Percentiles rank a stretch among this genome's conserved stretches.
Evolutionary conservation across 495 filamentous ascomycete genomes (phyloP).

Genomic region (Ascobolus immersus): DNA sequence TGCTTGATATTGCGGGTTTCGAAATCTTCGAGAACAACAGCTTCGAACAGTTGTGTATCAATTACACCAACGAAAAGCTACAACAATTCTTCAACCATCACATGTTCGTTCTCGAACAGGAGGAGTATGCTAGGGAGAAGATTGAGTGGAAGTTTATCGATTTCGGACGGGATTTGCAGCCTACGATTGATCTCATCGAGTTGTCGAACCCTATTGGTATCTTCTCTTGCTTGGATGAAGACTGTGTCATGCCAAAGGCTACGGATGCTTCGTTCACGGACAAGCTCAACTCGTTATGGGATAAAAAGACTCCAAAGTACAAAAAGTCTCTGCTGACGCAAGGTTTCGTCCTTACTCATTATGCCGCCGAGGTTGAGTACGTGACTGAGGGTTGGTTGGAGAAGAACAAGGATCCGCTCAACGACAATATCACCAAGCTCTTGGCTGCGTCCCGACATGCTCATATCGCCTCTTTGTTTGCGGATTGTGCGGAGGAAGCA

Average conservation of each 20-base stretch:
- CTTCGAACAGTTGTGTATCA: conserved; percentile 98
- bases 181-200: conserved; percentile 94
- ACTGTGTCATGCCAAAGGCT: conserved; percentile 97
- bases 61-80: conserved; percentile 98
- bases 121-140: conserved; percentile 91
- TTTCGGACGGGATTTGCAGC: conserved; percentile 90
- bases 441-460: conserved; percentile 57
- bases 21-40: conserved; percentile 95
- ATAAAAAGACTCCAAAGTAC: conserved; percentile 85
- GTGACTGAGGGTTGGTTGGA: conserved; percentile 86
- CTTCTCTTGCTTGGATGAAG: conserved; percentile 94
- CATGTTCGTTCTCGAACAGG: conserved; percentile 98
- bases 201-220: conserved; percentile 91
- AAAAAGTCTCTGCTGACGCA: conserved; percentile 62
- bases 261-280: conserved; percentile 93
- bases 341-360: conserved; percentile 95
- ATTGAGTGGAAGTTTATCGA: conserved; percentile 99
- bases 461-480: conserved; percentile 64
- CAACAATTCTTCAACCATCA: conserved; percentile 99
- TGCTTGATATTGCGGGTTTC: conserved; percentile 96
- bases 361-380: conserved; percentile 95
- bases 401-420: conserved; percentile 97
- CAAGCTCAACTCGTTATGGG: conserved; percentile 89
- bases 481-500: conserved; percentile 60
- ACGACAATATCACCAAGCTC: conserved; percentile 81